A percentile compares a stretch with the other conserved stretches of the same genome.
Evolutionary conservation across 257 asterid species (phyloP).

Genomic region (Solanum pennellii): DNA sequence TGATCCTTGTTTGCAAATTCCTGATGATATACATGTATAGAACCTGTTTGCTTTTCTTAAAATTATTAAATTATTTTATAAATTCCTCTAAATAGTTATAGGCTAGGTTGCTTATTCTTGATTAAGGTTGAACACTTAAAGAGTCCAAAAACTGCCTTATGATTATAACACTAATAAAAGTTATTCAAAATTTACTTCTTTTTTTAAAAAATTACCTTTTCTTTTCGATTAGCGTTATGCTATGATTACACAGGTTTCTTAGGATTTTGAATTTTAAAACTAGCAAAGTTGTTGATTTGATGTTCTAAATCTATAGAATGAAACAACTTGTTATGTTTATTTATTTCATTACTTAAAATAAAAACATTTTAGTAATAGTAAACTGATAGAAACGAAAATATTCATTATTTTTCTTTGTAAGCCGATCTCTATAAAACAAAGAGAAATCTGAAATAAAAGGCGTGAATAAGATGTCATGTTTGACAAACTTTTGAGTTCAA

Average conservation of each 20-base stretch:
- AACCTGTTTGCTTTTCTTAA: not conserved
- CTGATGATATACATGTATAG: not conserved
- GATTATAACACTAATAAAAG: not conserved
- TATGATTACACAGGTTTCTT: not conserved
- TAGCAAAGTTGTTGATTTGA: not conserved
- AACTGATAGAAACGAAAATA: not conserved
- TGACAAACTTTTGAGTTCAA: too few species aligned
- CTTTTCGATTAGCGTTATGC: not conserved
- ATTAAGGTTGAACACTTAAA: not conserved
- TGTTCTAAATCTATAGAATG: not conserved
- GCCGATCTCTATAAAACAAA: not conserved
- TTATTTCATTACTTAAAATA: not conserved
- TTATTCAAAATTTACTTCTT: not conserved
- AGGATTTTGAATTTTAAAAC: not conserved
- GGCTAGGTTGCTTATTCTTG: not conserved
- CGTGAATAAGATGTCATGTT: too few species aligned
- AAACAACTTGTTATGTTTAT: not conserved
- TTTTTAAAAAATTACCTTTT: not conserved
- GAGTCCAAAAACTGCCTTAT: not conserved
- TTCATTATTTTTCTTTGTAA: not conserved
- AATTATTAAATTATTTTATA: not conserved
- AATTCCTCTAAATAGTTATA: not conserved
- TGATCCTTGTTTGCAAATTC: too few species aligned
- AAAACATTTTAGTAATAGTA: too few species aligned
- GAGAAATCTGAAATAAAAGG: not conserved